Evolutionary conservation across 2,329 filamentous ascomycete species (phyloP).

Genomic region (Allantophomopsis cytisporea): DNA sequence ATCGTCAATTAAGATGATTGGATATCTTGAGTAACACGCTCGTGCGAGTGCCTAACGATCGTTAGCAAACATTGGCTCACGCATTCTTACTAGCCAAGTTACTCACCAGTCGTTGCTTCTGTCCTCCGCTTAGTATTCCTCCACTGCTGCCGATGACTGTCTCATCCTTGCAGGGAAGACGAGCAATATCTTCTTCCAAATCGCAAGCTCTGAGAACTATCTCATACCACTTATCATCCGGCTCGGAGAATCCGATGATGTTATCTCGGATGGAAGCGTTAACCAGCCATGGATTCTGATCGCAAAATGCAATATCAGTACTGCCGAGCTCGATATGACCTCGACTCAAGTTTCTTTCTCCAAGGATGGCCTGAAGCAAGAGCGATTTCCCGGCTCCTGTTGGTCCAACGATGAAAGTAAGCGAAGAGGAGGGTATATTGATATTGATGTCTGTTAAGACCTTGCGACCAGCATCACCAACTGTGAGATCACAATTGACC

Average conservation of each 20-base stretch:
- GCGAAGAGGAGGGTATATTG: background rate
- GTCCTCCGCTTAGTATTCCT: conserved; percentile 36
- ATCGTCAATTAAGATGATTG: too few species aligned
- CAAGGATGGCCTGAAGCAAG: conserved; percentile 10
- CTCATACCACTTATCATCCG: too few species aligned
- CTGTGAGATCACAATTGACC: too few species aligned
- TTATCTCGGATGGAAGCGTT: conserved; percentile 24
- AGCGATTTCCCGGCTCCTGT: conserved; percentile 15
- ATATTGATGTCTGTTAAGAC: too few species aligned
- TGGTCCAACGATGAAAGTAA: conserved; percentile 14
- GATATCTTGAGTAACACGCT: too few species aligned
- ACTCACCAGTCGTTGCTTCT: conserved; percentile 44
- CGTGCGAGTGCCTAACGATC: too few species aligned
- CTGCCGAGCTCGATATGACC: conserved; percentile 5
- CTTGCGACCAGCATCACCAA: too few species aligned
- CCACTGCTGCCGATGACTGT: conserved; percentile 39
- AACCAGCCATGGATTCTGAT: conserved; percentile 27
- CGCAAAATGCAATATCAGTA: conserved; percentile 22
- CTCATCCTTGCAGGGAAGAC: too few species aligned
- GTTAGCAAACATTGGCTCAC: too few species aligned
- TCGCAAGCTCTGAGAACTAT: too few species aligned
- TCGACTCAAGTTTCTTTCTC: conserved; percentile 4
- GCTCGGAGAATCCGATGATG: conserved; percentile 16
- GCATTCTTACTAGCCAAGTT: too few species aligned
- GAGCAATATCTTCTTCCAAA: too few species aligned